Base-by-base conservation (phyloP, 345 rosid genomes). In the Dovyalis caffra region DNA sequence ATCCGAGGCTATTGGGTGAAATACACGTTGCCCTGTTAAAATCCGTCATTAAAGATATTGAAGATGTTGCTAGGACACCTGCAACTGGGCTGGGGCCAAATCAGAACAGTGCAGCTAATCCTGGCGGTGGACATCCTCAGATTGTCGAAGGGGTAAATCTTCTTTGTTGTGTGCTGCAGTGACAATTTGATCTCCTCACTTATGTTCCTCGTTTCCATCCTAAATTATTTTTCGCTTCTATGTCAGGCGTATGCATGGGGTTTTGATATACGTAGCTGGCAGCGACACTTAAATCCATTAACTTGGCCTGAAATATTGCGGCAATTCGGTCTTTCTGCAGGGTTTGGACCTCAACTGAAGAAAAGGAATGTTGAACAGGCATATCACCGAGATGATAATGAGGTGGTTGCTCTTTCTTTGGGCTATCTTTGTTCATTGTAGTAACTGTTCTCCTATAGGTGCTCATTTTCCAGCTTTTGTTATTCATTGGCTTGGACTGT, bases 271-370 rank as follows among this genome's bases (percentile, higher is more conserved):
- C 82, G 84, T 70, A 89, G 87, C 77, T 94, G 98, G 98, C 89
- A 87, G 75, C 70, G 80, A 66, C 87, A 90, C 86, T 78, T 94
- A 85, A 91, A 90, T 82, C 86, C 80, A 45, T 79, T 89, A 71
- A 91, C 98, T 29, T 94, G 98, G 98, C 96, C 97, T 73, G 98
- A 94, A 76, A 89, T 94, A 74, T 80, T 94, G 86, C 84, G 97
- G 72, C 98, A 94, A 77, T 78, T 94, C 18, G 94, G 90, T 78
- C 81, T 91, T 32, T 89, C 95, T 74, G 92, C 97, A 16, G 95
- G 97, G 65, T 90, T 88, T 38, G 97, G 98, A 69, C 98, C 98
- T 0, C 88, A 86, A 69, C 79, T 89, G 70, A 91, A 87, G 81
- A 87, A 83, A 83, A 80, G 38, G 76, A 86, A 86, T 69, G 66